phyloP scores from a whole-genome alignment of 768 basidiomycete genomes.

The Leccinum boreale region DNA sequence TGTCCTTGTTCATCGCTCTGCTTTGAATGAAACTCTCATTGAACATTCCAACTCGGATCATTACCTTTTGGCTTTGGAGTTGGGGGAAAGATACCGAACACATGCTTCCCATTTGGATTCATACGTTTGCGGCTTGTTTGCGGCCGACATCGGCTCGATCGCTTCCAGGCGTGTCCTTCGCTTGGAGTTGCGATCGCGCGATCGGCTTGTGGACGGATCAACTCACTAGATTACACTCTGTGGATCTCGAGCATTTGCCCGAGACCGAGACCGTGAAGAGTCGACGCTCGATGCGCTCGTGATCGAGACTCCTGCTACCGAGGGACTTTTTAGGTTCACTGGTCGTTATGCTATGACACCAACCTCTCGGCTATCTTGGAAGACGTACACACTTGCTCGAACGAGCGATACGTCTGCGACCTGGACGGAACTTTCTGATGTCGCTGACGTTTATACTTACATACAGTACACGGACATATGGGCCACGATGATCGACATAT shows the following conservation, averaged over 20 bases:
- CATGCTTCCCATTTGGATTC: background rate
- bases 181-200: background rate
- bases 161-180: background rate
- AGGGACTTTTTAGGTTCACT: background rate
- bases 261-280: background rate
- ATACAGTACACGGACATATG: background rate
- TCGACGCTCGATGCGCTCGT: background rate
- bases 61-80: background rate
- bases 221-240: background rate
- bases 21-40: constrained; percentile 1
- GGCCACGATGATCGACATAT: background rate
- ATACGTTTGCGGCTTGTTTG: background rate
- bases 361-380: background rate
- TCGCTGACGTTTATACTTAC: background rate
- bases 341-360: background rate
- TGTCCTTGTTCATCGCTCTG: background rate
- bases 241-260: background rate
- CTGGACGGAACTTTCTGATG: background rate
- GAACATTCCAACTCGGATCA: background rate
- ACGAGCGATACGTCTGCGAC: background rate
- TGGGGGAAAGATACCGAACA: background rate
- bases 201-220: background rate
- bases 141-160: background rate
- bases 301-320: background rate
- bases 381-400: background rate